Evolutionary conservation across 345 rosid genomes (phyloP), one percentile per base, ranked within the genome.

Genomic region (Dipteronia dyeriana): DNA sequence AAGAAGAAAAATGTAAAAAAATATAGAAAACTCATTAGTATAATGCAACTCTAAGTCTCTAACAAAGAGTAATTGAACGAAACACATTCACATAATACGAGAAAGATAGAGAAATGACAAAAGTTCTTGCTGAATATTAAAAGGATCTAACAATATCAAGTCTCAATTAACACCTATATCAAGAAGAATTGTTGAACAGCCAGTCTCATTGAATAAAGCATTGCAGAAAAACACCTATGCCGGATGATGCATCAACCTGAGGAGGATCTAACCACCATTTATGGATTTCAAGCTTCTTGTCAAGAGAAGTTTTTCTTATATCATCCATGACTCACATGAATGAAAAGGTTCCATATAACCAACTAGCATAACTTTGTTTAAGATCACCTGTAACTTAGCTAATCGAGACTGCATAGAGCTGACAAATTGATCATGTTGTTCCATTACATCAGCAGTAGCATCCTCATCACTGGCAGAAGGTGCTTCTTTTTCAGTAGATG

Each of bases 371-470:
- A 69, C 62, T 71, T 79, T 77, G 54, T 65, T 67, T n/a, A 34
- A 45, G 65, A 65, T 76, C 83, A 97, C 99, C 99, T 97, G 97
- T 87, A 97, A 85, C 85, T 91, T 97, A 22, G 92, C 88, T 65
- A 94, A 83, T 59, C 99, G 98, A 79, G 98, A 90, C 68, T 90
- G 95, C 97, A 97, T 90, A 56, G 93, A 88, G 93, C 94, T 87
- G 85, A 90, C 59, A 81, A 94, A 94, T 79, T 97, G 97, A 66
- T 85, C 89, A 85, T 92, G 99, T 17, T 85, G 89, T 82, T 84
- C 97, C 89, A 94, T 79, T 76, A 90, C 74, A 85, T 90, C 94
- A 73, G 85, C 87, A 77, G 84, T 75, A 56, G 82, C 88, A 84
- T 94, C 97, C 82, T 91, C 97, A 67, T 92, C 97, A 80, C 84